Evolutionary conservation across 768 basidiomycete species (phyloP).

Genomic region (Glaciozyma martinii): DNA sequence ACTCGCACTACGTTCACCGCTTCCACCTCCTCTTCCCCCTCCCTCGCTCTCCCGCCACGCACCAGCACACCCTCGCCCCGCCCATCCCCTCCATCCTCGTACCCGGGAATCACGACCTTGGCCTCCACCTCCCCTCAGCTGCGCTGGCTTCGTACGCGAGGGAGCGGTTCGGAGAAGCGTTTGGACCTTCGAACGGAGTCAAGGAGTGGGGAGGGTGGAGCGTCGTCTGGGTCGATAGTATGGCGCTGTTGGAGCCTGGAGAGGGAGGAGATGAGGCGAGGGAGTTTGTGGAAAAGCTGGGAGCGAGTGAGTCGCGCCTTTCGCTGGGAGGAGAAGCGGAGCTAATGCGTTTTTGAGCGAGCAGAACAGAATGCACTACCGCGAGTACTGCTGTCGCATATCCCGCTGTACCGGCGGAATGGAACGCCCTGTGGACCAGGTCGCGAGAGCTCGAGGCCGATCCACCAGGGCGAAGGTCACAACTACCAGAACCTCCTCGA

Average conservation of each 20-base stretch:
- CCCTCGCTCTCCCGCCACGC: background rate
- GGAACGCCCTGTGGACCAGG: conserved; percentile 63
- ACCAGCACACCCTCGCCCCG: conserved; percentile 8
- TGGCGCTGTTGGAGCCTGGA: conserved; percentile 60
- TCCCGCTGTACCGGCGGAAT: conserved; percentile 71
- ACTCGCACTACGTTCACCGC: conserved; percentile 57
- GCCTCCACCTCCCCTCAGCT: conserved; percentile 43
- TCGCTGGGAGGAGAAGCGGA: background rate
- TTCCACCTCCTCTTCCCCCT: conserved; percentile 45
- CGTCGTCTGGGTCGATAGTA: conserved; percentile 62
- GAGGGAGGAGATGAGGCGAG: conserved; percentile 44
- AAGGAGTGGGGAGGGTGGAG: conserved; percentile 59
- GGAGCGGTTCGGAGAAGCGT: conserved; percentile 61
- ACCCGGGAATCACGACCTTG: conserved; percentile 86
- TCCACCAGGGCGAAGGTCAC: conserved; percentile 44
- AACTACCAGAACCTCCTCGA: conserved; percentile 66
- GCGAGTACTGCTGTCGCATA: conserved; percentile 70
- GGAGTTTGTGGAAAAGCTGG: conserved; percentile 38
- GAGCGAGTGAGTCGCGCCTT: background rate
- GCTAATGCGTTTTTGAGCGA: background rate
- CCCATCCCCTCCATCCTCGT: conserved; percentile 48
- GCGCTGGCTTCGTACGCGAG: conserved; percentile 38
- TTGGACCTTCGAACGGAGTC: conserved; percentile 60
- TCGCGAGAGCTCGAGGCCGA: conserved; percentile 69
- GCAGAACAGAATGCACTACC: conserved; percentile 41